These are phyloP conservation scores for Podospora pseudopauciseta DNA, from an alignment of 495 filamentous ascomycete genomes.

Conservation along the genomic window DNA sequence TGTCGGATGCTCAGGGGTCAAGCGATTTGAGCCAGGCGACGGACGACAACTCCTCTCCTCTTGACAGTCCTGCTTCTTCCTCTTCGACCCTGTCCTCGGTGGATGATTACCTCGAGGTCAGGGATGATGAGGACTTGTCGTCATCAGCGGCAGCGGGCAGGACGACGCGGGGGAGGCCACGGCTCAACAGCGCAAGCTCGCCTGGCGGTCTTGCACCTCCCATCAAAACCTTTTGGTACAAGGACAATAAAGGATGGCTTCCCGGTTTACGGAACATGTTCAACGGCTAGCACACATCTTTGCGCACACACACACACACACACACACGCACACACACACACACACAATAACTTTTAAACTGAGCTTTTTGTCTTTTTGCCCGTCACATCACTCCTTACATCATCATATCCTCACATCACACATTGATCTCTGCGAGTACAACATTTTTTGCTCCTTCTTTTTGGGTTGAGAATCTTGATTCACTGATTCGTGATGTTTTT, in stretches of 20 bases:
- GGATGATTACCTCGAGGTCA: not conserved
- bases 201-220: not conserved
- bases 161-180: not conserved
- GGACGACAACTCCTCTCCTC: not conserved
- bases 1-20: not conserved
- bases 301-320: too few relatives aligned
- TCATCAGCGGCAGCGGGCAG: not conserved
- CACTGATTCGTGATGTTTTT: slow-evolving; percentile 7
- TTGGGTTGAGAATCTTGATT: not conserved
- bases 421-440: not conserved
- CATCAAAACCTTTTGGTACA: not conserved
- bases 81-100: not conserved
- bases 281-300: not conserved
- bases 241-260: not conserved
- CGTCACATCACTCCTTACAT: not conserved
- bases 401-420: not conserved
- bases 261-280: slow-evolving; percentile 1
- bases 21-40: not conserved
- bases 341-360: not conserved
- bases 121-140: not conserved
- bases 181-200: not conserved
- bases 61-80: not conserved
- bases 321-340: too few relatives aligned
- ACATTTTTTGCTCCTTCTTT: not conserved
- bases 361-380: not conserved